Evolutionary conservation across 169 alveolate species (phyloP).

Genomic region (Eimeria necatrix): DNA sequence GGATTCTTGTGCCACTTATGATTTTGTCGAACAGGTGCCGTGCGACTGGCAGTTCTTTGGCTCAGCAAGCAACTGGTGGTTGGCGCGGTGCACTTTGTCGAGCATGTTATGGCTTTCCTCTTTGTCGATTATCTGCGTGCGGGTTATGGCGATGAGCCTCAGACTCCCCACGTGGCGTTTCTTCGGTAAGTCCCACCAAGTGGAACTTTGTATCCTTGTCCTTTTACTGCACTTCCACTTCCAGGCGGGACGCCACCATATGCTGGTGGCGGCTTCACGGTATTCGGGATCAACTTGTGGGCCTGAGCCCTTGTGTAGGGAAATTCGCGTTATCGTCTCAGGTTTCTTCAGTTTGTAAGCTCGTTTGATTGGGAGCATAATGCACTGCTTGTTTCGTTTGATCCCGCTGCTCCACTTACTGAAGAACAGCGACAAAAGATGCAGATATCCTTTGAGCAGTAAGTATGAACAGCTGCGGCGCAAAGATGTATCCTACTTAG

Average conservation of each 20-base stretch:
- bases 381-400: constrained; percentile 73
- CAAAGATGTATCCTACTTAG: not conserved
- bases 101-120: constrained; percentile 70
- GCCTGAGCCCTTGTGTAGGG: no score
- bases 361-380: constrained; percentile 68
- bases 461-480: not conserved
- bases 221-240: no score
- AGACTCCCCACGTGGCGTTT: constrained; percentile 78
- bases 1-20: not conserved
- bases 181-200: constrained; percentile 42
- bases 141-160: constrained; percentile 77
- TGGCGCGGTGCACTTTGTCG: constrained; percentile 73
- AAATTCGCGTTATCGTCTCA: not conserved
- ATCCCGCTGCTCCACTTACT: constrained; percentile 47
- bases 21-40: constrained; percentile 18
- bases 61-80: constrained; percentile 71
- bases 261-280: not conserved
- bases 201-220: no score
- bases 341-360: constrained; percentile 77
- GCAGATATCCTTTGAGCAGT: constrained; percentile 76
- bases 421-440: constrained; percentile 61
- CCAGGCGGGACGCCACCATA: no score
- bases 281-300: not conserved
- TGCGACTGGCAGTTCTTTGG: constrained; percentile 68
- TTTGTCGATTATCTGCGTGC: constrained; percentile 68